Evolutionary conservation across 805 yeast genomes (phyloP).

Genomic region (Starmera quercuum): DNA sequence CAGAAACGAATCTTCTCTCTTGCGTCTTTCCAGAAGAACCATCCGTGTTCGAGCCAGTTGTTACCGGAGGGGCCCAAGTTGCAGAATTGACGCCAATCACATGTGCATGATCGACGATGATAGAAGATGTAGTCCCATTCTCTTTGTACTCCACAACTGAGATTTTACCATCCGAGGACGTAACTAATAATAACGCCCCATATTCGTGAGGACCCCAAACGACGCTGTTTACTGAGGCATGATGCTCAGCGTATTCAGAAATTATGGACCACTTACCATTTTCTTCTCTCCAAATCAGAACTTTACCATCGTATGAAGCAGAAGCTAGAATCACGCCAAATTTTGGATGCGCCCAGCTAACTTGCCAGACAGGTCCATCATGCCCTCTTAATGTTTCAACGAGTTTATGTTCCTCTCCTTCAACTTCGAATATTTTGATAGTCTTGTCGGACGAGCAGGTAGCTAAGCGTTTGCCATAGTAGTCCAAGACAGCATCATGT

Average conservation of each 20-base stretch:
- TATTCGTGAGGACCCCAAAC: conserved; percentile 97
- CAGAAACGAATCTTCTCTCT: conserved; percentile 77
- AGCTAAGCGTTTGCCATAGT: conserved; percentile 92
- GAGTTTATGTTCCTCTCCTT: conserved; percentile 73
- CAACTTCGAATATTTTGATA: conserved; percentile 88
- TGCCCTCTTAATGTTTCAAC: conserved; percentile 86
- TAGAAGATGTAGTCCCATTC: conserved; percentile 69
- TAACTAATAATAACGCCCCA: conserved; percentile 85
- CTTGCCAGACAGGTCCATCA: conserved; percentile 99
- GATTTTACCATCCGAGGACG: conserved; percentile 89
- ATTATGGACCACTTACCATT: conserved; percentile 82
- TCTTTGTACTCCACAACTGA: conserved; percentile 88
- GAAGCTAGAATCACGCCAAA: conserved; percentile 93
- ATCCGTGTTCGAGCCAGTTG: conserved; percentile 24
- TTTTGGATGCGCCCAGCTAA: conserved; percentile 98
- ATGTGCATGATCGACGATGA: conserved; percentile 58
- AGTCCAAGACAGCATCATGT: conserved; percentile 95
- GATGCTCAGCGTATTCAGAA: conserved; percentile 81
- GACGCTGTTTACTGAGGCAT: conserved; percentile 90
- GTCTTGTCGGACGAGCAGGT: conserved; percentile 95
- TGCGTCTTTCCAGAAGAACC: conserved; percentile 26
- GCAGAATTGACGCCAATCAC: conserved; percentile 92
- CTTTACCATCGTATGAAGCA: conserved; percentile 93
- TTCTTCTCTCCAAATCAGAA: conserved; percentile 91
- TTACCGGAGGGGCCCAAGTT: conserved; percentile 78